Base-by-base conservation (phyloP, 176 grass and related monocot genomes). In the Musa itinerans region DNA sequence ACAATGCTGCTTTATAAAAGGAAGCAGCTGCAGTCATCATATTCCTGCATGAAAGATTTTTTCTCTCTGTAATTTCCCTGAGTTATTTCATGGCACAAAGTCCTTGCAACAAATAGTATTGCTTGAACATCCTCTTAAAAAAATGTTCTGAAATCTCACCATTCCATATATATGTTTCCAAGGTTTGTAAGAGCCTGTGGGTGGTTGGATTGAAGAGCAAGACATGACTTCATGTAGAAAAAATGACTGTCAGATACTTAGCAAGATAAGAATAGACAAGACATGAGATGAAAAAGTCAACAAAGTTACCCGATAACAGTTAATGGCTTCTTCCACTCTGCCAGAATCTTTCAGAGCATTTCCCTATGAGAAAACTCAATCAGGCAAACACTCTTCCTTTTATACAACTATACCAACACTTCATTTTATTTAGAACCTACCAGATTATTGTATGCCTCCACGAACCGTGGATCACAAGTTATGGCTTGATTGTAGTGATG, bases 111-210 rank as follows among this genome's bases (percentile, higher is more conserved):
- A 8, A 34, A 3, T 14, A 68, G 14, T n/a, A 29, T 17, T 16
- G 8, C 65, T 43, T 27, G 8, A 14, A 29, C 65, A 68, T 23
- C 20, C 54, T 62, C 17, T n/a, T n/a, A 62, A 19, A 62, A 19
- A 62, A 6, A 19, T 62, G 57, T 53, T 73, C 49, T 73, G 0
- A 54, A 9, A 73, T 7, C 71, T 89, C 62, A 96, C 92, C 92
- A 91, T 75, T 96, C 92, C 92, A 96, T 91, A 55, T 96, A 89
- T 81, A 96, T 87, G 62, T 96, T 96, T 58, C 92, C 92, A 71
- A 96, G 76, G 58, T 96, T 96, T 57, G 92, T 96, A 61, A 96
- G 92, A 78, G 92, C 92, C 74, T 91, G 92, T 52, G 92, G 92
- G 75, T 96, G 92, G 76, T 91, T 96, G 71, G 85, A 79, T 85